Evolutionary conservation across 2,329 filamentous ascomycete species (phyloP).

Genomic region (Ceratocystis destructans): DNA sequence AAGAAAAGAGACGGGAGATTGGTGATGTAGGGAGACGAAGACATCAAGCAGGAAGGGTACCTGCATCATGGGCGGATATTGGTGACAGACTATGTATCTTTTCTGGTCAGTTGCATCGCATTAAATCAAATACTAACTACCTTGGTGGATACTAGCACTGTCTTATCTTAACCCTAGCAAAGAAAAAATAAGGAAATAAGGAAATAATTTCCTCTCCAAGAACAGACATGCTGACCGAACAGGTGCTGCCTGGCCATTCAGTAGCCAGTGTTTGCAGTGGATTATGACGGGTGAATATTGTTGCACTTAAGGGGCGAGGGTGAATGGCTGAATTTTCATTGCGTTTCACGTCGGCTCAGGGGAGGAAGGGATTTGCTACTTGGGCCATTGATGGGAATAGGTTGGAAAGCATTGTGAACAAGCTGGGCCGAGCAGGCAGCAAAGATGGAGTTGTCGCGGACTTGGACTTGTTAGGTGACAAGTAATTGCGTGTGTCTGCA

Average conservation of each 20-base stretch:
- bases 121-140: not conserved
- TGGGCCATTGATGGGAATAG: too few relatives aligned
- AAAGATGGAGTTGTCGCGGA: too few relatives aligned
- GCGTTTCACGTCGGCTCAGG: too few relatives aligned
- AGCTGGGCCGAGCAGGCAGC: too few relatives aligned
- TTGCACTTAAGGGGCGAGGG: not conserved
- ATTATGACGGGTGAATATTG: not conserved
- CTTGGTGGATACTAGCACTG: not conserved
- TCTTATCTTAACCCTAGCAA: not conserved
- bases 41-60: not conserved
- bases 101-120: not conserved
- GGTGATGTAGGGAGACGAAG: not conserved
- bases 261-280: not conserved
- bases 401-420: too few relatives aligned
- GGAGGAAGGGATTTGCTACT: too few relatives aligned
- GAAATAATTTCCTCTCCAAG: not conserved
- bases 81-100: conserved; percentile 1
- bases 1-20: not conserved
- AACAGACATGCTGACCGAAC: not conserved
- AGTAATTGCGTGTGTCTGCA: too few relatives aligned
- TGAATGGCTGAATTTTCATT: not conserved
- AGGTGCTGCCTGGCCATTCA: not conserved
- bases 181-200: not conserved
- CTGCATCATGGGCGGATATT: not conserved
- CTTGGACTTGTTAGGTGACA: too few relatives aligned